These are phyloP conservation scores for Pseudozyma hubeiensis DNA, from an alignment of 1,284 basidiomycete genomes.

Conservation along the genomic window DNA sequence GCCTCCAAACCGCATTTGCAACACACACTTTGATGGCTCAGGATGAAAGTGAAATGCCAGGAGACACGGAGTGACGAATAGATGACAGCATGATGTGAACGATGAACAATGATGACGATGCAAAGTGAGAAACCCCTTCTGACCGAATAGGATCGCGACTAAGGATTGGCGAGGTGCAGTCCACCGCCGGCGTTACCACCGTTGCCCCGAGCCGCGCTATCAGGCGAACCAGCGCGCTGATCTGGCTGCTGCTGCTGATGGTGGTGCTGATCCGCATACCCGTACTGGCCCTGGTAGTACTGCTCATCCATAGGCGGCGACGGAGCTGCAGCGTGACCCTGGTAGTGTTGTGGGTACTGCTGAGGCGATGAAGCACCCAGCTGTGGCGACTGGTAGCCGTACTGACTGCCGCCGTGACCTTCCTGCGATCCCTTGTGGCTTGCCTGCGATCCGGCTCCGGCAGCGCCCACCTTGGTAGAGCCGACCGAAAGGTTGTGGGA, in stretches of 20 bases:
- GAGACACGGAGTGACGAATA: not conserved
- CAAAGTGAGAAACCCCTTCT: not conserved
- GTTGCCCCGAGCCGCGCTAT: slow-evolving; percentile 2
- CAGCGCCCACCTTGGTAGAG: slow-evolving; percentile 32
- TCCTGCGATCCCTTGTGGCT: slow-evolving; percentile 32
- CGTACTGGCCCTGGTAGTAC: slow-evolving; percentile 21
- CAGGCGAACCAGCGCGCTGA: slow-evolving; percentile 34
- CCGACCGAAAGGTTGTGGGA: slow-evolving; percentile 34
- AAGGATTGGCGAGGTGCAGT: slow-evolving; percentile 49
- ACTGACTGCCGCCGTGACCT: slow-evolving; percentile 33
- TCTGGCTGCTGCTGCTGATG: slow-evolving; percentile 15
- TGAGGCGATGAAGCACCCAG: slow-evolving; percentile 26
- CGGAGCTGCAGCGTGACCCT: slow-evolving; percentile 10
- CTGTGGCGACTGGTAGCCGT: slow-evolving; percentile 33
- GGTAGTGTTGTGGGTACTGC: slow-evolving; percentile 44
- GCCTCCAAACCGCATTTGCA: not conserved
- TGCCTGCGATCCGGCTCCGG: slow-evolving; percentile 21
- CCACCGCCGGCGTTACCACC: slow-evolving; percentile 14
- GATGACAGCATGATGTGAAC: no score
- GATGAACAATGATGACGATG: not conserved
- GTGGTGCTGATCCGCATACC: not conserved
- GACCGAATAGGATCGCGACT: not conserved
- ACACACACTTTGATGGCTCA: not conserved
- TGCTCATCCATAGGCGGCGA: slow-evolving; percentile 29
- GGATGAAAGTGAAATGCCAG: not conserved